Evolutionary conservation across 2,329 filamentous ascomycete genomes (phyloP).

Genomic region (Ophiostoma pallidulum): DNA sequence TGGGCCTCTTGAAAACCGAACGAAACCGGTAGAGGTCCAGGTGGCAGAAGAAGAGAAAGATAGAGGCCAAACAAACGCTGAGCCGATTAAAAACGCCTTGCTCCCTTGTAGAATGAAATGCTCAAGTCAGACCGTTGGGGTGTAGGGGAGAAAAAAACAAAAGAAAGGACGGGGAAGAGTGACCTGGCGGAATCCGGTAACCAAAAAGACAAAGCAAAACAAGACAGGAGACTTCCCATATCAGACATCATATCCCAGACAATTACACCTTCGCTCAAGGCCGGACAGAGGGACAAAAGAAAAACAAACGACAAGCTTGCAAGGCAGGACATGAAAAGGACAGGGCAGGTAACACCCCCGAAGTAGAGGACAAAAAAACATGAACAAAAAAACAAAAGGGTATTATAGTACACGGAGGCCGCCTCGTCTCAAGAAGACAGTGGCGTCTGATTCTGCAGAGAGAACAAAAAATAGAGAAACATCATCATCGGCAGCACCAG

Average conservation of each 20-base stretch:
- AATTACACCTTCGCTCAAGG: too few relatives aligned
- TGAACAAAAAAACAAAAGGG: not conserved
- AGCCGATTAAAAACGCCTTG: constrained; percentile 5
- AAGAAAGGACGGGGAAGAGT: not conserved
- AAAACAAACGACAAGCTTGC: not conserved
- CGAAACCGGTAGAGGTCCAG: too few relatives aligned
- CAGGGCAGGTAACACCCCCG: too few relatives aligned
- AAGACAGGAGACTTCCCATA: not conserved
- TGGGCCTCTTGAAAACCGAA: too few relatives aligned
- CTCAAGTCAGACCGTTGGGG: not conserved
- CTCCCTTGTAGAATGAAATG: constrained; percentile 8
- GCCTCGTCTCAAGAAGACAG: too few relatives aligned
- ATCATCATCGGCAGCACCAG: not conserved
- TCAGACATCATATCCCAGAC: not conserved
- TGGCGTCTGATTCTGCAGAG: too few relatives aligned
- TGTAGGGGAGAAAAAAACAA: not conserved
- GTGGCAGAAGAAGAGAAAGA: too few relatives aligned
- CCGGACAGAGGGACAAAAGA: not conserved
- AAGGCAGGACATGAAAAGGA: too few relatives aligned
- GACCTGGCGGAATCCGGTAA: too few relatives aligned
- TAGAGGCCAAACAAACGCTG: too few relatives aligned
- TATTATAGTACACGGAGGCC: not conserved
- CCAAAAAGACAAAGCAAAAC: not conserved
- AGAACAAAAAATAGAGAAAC: not conserved
- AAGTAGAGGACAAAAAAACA: too few relatives aligned